phyloP scores from a whole-genome alignment of 1,139 yeast species.

The Starmera stellimalicola region DNA sequence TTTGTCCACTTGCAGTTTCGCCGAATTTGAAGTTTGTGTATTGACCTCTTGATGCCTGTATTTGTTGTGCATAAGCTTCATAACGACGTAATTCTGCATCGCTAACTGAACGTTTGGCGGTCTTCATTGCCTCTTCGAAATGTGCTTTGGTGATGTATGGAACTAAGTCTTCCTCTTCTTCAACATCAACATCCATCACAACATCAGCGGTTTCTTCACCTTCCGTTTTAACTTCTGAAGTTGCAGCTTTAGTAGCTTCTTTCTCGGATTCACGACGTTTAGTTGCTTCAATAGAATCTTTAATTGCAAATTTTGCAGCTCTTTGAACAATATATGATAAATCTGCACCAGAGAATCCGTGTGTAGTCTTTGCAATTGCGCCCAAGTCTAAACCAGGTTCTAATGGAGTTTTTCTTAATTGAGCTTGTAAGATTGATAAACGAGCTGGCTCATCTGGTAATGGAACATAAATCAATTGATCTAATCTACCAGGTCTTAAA shows the following conservation, averaged over 20 bases:
- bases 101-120: conserved; percentile 94
- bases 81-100: conserved; percentile 98
- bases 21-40: conserved; percentile 67
- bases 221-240: conserved; percentile 17
- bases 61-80: conserved; percentile 96
- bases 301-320: conserved; percentile 96
- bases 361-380: conserved; percentile 86
- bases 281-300: conserved; percentile 91
- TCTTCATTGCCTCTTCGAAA: conserved; percentile 98
- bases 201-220: conserved; percentile 38
- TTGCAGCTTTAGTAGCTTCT: conserved; percentile 28
- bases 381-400: conserved; percentile 90
- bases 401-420: conserved; percentile 95
- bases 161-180: conserved; percentile 78
- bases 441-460: conserved; percentile 94
- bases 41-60: conserved; percentile 93
- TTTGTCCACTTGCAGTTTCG: conserved; percentile 35
- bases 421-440: conserved; percentile 87
- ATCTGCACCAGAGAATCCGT: conserved; percentile 99
- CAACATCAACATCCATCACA: conserved; percentile 38
- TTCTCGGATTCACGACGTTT: conserved; percentile 44
- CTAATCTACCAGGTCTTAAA: conserved; percentile 98
- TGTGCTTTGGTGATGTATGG: conserved; percentile 90
- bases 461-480: conserved; percentile 96
- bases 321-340: conserved; percentile 95